phyloP scores from a whole-genome alignment of 2,329 filamentous ascomycete species.

The Beauveria varroae region DNA sequence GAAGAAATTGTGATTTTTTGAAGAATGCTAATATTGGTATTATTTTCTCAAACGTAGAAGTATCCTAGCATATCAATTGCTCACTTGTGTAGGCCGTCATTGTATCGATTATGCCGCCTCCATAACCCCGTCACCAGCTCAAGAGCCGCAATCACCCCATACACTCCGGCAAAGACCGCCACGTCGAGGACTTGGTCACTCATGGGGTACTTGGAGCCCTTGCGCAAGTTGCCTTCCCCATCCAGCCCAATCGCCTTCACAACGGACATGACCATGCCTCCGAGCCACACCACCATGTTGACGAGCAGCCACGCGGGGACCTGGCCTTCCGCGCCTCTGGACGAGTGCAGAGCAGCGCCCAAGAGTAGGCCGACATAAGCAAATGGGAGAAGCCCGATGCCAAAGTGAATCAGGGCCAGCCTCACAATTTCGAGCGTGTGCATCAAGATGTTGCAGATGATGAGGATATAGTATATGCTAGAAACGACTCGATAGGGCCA shows the following conservation, averaged over 20 bases:
- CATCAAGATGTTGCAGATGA: slow-evolving; percentile 2
- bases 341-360: neutral
- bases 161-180: slow-evolving; percentile 8
- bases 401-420: neutral
- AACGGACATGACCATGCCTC: neutral
- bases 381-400: slow-evolving; percentile 9
- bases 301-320: neutral
- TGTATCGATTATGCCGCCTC: neutral
- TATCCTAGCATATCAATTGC: neutral
- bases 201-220: slow-evolving; percentile 8
- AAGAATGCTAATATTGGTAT: neutral
- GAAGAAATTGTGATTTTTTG: neutral
- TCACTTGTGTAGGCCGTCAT: neutral
- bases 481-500: neutral
- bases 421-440: slow-evolving; percentile 9
- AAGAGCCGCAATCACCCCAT: neutral
- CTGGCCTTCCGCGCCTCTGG: neutral
- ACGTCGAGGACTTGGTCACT: slow-evolving; percentile 9
- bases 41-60: neutral
- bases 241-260: slow-evolving; percentile 7
- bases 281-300: slow-evolving; percentile 9
- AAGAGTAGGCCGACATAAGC: slow-evolving; percentile 2
- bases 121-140: neutral
- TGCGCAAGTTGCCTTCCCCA: neutral
- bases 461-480: slow-evolving; percentile 3